Percentiles rank a stretch among this genome's conserved stretches.
These are phyloP conservation scores for Lenwebbia sp. DNA, from an alignment of 345 rosid species.

Conservation along the genomic window DNA sequence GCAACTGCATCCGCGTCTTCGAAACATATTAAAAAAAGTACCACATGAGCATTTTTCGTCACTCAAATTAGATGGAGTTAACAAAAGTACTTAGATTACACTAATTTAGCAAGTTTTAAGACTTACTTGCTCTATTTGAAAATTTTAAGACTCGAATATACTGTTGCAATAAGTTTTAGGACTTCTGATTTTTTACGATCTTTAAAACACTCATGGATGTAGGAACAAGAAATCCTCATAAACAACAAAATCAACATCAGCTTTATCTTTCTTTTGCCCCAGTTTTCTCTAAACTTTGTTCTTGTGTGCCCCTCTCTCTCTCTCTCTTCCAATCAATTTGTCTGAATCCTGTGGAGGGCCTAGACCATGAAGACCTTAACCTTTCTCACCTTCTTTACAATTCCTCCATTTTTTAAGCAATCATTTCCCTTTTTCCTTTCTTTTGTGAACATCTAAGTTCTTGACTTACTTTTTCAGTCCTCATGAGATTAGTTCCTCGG, in stretches of 20 bases:
- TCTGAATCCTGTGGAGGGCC: not conserved
- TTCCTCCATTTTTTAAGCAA: not conserved
- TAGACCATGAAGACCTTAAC: not conserved
- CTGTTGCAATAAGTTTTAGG: too few species aligned
- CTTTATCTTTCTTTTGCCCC: not conserved
- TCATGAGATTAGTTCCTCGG: not conserved
- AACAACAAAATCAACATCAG: not conserved
- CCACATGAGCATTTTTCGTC: too few species aligned
- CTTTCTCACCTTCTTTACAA: not conserved
- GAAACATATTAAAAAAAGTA: too few species aligned
- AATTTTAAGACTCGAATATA: too few species aligned
- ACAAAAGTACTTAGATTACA: too few species aligned
- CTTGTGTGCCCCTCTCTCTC: too few species aligned
- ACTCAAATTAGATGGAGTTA: too few species aligned
- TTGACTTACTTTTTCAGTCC: not conserved
- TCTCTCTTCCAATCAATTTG: not conserved
- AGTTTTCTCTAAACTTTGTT: not conserved
- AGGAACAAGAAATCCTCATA: not conserved
- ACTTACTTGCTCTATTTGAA: too few species aligned
- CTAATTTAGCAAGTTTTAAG: too few species aligned
- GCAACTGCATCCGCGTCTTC: too few species aligned
- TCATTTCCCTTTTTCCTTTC: not conserved
- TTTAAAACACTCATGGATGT: too few species aligned
- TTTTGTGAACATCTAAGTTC: not conserved
- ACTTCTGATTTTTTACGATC: too few species aligned